These are phyloP conservation scores for Erigeron philadelphicus DNA, from an alignment of 140 eudicot species.

Conservation along the genomic window DNA sequence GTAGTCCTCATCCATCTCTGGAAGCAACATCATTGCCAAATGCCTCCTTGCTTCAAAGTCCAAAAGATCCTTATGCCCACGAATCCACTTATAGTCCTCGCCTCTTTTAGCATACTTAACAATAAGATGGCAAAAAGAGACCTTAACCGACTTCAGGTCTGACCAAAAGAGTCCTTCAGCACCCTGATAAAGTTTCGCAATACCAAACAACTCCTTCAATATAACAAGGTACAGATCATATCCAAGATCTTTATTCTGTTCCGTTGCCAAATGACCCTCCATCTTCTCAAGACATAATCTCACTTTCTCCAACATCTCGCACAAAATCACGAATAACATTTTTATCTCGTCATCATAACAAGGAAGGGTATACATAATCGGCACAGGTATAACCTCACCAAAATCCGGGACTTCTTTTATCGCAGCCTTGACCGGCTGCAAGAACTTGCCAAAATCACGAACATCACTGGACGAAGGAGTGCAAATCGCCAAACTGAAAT, in stretches of 20 bases:
- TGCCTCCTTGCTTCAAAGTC: slow-evolving; percentile 72
- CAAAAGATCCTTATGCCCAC: slow-evolving; percentile 46
- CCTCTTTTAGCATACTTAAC: slow-evolving; percentile 44
- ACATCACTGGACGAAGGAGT: slow-evolving; percentile 41
- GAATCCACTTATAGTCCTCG: slow-evolving; percentile 61
- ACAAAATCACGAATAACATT: slow-evolving; percentile 26
- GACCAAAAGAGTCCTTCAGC: slow-evolving; percentile 49
- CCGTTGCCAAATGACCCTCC: slow-evolving; percentile 28
- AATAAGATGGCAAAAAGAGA: slow-evolving; percentile 41
- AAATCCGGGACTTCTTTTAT: slow-evolving; percentile 27
- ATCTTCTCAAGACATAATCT: slow-evolving; percentile 44
- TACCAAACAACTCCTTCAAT: slow-evolving; percentile 44
- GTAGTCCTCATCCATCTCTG: slow-evolving; percentile 55
- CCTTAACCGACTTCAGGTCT: slow-evolving; percentile 41
- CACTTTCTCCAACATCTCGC: slow-evolving; percentile 41
- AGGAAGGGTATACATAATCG: slow-evolving; percentile 17
- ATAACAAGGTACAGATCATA: slow-evolving; percentile 52
- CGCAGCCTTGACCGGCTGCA: slow-evolving; percentile 40
- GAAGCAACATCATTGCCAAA: slow-evolving; percentile 70
- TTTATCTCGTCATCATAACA: slow-evolving; percentile 38
- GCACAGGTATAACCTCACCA: slow-evolving; percentile 28
- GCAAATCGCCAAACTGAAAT: slow-evolving; percentile 15
- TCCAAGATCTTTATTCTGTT: slow-evolving; percentile 27
- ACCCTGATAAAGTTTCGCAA: slow-evolving; percentile 44
- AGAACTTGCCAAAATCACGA: slow-evolving; percentile 48